Conservation (phyloP, 768 basidiomycete genomes). For the Baorangia bicolor region DNA sequence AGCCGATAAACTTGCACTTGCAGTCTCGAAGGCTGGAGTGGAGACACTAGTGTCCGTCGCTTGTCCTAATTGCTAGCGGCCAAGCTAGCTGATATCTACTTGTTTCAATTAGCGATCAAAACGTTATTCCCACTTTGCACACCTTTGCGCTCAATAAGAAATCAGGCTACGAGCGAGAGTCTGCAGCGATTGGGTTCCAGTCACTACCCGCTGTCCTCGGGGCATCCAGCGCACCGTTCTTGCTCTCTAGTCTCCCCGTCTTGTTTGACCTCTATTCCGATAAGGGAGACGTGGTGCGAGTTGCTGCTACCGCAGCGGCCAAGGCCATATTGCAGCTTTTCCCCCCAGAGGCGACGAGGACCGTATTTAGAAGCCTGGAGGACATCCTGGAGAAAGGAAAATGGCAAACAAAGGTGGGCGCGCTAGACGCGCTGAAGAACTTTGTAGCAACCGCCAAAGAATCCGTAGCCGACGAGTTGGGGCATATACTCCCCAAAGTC, state of each 20-base stretch:
- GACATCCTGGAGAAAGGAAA: constrained; percentile 80
- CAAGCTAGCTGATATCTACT: constrained; percentile 16
- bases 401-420: constrained; percentile 95
- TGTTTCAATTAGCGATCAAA: constrained; percentile 47
- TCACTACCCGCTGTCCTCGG: constrained; percentile 73
- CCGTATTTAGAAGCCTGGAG: constrained; percentile 69
- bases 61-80: constrained; percentile 1
- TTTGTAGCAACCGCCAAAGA: constrained; percentile 70
- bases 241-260: constrained; percentile 73
- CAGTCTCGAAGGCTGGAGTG: constrained; percentile 62
- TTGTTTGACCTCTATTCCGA: constrained; percentile 88
- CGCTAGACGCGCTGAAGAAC: constrained; percentile 77
- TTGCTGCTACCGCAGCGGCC: constrained; percentile 74
- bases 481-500: constrained; percentile 77
- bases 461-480: constrained; percentile 81
- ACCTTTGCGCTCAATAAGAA: constrained; percentile 78
- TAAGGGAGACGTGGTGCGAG: constrained; percentile 89
- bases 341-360: constrained; percentile 76
- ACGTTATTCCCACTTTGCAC: constrained; percentile 64
- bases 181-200: constrained; percentile 77
- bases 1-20: constrained; percentile 74
- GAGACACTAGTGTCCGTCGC: constrained; percentile 56
- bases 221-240: constrained; percentile 63
- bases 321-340: constrained; percentile 82
- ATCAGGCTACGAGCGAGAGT: constrained; percentile 86